Evolutionary conservation across 495 filamentous ascomycete genomes (phyloP).

Genomic region (Podospora anserina): DNA sequence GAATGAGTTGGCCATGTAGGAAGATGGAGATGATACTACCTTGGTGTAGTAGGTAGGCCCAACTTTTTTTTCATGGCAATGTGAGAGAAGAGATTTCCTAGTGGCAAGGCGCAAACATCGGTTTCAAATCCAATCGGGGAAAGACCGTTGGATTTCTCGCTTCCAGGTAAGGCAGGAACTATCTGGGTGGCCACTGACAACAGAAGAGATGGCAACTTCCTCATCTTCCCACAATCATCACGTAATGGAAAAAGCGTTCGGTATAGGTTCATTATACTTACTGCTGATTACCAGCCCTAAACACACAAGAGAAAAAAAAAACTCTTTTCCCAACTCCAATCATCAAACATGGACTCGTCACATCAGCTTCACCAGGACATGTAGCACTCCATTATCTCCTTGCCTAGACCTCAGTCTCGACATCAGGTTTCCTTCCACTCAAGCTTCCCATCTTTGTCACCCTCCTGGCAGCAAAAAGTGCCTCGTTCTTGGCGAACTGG

Average conservation of each 20-base stretch:
- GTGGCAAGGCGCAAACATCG: no score
- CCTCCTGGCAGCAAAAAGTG: conserved; percentile 57
- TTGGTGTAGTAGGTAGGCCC: neutral
- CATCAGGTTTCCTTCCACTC: conserved; percentile 63
- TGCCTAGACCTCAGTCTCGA: conserved; percentile 60
- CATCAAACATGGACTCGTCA: neutral
- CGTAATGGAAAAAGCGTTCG: neutral
- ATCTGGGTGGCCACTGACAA: neutral
- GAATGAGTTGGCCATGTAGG: neutral
- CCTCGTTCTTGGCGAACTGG: conserved; percentile 69
- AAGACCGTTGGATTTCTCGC: neutral
- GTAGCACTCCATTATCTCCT: no score
- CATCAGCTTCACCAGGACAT: neutral
- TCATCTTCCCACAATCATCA: neutral
- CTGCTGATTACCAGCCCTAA: neutral
- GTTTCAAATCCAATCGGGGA: no score
- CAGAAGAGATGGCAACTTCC: no score
- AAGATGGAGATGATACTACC: neutral
- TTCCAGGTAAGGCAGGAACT: neutral
- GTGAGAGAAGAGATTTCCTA: neutral
- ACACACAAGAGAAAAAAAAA: neutral
- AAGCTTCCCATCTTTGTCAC: conserved; percentile 54
- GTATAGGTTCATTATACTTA: neutral
- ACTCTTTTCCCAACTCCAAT: neutral
- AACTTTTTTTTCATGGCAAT: neutral